Base-by-base conservation (phyloP, 1,284 basidiomycete genomes). In the Trichosporon inkin region DNA sequence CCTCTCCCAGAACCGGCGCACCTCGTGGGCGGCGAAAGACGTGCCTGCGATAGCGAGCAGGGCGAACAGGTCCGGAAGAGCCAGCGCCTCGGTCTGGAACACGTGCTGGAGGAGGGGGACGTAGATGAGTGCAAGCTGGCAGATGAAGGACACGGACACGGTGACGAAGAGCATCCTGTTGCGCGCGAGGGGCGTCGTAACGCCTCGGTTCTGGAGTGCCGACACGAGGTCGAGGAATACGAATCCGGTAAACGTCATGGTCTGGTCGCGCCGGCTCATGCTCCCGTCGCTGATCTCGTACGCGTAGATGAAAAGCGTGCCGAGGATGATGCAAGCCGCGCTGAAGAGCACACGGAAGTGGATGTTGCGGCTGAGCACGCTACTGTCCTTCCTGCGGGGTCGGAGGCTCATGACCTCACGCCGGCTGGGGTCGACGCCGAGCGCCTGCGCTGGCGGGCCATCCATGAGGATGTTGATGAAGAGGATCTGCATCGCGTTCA, bases 391-490 rank as follows among this genome's bases (percentile, higher is more conserved):
- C 67, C 84, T 85, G 53, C 95, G 82, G 14, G 95, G 95, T 0
- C 92, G 92, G 62, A 86, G 84, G 24, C 84, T 84, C 90, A 98
- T 97, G 35, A 95, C 86, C 19, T 88, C 88, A 19, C 86, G 86
- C 74, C 96, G 90, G 20, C 95, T 90, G 10, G 95, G 95, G 78
- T 99, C 95, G 6, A 99, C 95, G 54, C 95, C 95, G 47, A 99
- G 83, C 53, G 90, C 92, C 78, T 97, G 94, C 73, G 90, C 92
- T 2, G 94, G 94, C 14, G 94, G 94, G 86, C 93, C 95, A 70
- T 98, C 94, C 94, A 97, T 97, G 55, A 98, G 84, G 73, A 98
- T 97, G 79, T 98, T 98, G 76, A 98, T 97, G 77, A 97, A 98
- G 22, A 99, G 81, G 69, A 99, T 98, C 78, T 98, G 94, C 93